Evolutionary conservation across 2,329 filamentous ascomycete genomes (phyloP), one percentile per base, ranked within the genome.

Genomic region (Stenocarpella maydis): DNA sequence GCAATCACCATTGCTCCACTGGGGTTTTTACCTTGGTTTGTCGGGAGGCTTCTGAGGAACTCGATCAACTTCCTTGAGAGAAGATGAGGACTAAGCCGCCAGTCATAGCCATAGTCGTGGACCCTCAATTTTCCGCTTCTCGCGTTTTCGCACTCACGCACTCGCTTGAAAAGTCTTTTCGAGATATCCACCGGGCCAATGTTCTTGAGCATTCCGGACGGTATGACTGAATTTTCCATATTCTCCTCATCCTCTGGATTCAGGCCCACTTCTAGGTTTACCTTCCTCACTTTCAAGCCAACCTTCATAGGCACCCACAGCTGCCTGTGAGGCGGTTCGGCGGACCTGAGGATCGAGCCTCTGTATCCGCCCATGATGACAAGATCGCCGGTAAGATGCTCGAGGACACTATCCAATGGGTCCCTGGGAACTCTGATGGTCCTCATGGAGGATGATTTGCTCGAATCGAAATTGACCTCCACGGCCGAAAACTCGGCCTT

Each of bases 281-380:
- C 95, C 77, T 96, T 97, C 67, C 95, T 91, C 71, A 98, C 88
- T 74, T 97, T 97, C 63, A 98, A 82, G 1, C 95, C 95, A 34
- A 97, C 91, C 79, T 98, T 98, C 76, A 98, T 91, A 0, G 95
- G 95, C 1, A 97, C 93, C 95, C 95, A 98, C 0, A 97, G 82
- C 77, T 97, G 94, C n/a, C 94, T 90, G 76, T 95, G 89, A 4
- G 92, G 92, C 10, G 92, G 87, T 71, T 94, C 90, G 14, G 93
- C 91, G 14, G 94, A 97, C 37, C 95, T 90, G 37, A 98, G 80
- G n/a, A 98, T 86, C 0, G 95, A 97, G 4, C 95, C 95, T 73
- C 95, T 87, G 77, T 98, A 97, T 17, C 95, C 95, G 24, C 95
- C 95, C 76, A 98, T 86, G 37, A 98, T 85, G 9, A 98, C 93